These are phyloP conservation scores for Chalaropsis thielavioides DNA, from an alignment of 2,329 filamentous ascomycete species.

Conservation along the genomic window DNA sequence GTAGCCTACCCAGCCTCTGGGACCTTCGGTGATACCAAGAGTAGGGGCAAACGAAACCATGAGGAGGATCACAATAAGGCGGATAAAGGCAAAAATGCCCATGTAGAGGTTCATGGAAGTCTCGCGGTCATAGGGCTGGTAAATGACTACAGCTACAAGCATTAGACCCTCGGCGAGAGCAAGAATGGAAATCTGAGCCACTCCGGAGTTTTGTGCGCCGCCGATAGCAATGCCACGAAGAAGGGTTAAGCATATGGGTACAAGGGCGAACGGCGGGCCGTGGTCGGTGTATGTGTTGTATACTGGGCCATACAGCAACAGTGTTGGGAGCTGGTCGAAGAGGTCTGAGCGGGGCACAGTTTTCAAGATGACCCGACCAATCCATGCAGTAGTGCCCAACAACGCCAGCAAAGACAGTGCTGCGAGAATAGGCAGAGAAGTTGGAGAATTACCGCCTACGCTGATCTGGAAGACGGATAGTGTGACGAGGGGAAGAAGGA, in stretches of 20 bases:
- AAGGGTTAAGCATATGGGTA: constrained; percentile 73
- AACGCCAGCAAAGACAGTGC: constrained; percentile 60
- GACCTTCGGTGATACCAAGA: constrained; percentile 59
- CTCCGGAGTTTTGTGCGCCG: constrained; percentile 80
- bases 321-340: constrained; percentile 83
- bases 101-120: constrained; percentile 98
- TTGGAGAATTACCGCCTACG: constrained; percentile 51
- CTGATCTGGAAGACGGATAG: constrained; percentile 87
- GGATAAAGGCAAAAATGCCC: constrained; percentile 63
- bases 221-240: constrained; percentile 82
- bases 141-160: constrained; percentile 73
- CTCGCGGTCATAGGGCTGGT: constrained; percentile 75
- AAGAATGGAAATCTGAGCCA: constrained; percentile 81
- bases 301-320: constrained; percentile 78
- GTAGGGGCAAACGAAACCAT: constrained; percentile 76
- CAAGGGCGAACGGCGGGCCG: constrained; percentile 74
- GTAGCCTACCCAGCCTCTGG: constrained; percentile 93
- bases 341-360: constrained; percentile 74
- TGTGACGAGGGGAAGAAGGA: constrained; percentile 72
- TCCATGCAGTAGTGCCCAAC: constrained; percentile 60
- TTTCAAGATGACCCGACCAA: constrained; percentile 63
- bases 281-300: constrained; percentile 98
- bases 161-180: constrained; percentile 90
- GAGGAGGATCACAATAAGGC: constrained; percentile 60
- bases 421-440: constrained; percentile 59